A percentile compares a stretch with the other conserved stretches of the same genome.
These are phyloP conservation scores for Hypomontagnella monticulosa DNA, from an alignment of 495 filamentous ascomycete genomes.

Conservation along the genomic window DNA sequence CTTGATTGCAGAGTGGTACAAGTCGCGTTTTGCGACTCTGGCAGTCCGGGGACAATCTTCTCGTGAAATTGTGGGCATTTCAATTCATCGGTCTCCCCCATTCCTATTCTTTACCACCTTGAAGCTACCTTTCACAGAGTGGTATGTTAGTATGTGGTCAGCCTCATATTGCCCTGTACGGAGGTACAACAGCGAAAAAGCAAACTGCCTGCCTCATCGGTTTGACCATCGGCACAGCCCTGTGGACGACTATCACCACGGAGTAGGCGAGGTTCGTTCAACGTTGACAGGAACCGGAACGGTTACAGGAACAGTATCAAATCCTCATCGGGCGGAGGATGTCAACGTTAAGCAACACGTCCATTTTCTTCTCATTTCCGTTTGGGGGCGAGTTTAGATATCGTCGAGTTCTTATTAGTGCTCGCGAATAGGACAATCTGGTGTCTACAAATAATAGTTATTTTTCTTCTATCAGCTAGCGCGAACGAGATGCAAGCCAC, in stretches of 20 bases:
- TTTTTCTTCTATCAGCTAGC: no score
- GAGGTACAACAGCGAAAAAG: conserved; percentile 1
- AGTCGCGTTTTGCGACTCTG: conserved; percentile 35
- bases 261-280: conserved; percentile 39
- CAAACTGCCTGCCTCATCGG: conserved; percentile 11
- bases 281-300: conserved; percentile 17
- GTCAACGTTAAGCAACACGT: conserved; percentile 7
- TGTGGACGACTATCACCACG: conserved; percentile 20
- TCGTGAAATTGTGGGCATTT: conserved; percentile 34
- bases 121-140: neutral
- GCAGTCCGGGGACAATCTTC: conserved; percentile 33
- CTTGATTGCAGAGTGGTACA: conserved; percentile 20
- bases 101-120: conserved; percentile 10
- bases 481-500: conserved; percentile 5
- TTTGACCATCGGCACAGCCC: conserved; percentile 27
- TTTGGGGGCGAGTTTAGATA: conserved; percentile 1
- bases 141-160: conserved; percentile 24
- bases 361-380: neutral
- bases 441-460: no score
- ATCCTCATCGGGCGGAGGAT: conserved; percentile 15
- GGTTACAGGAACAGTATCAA: conserved; percentile 16
- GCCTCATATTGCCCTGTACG: conserved; percentile 30
- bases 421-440: neutral
- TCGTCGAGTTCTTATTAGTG: neutral
- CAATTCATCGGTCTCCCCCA: conserved; percentile 22